Evolutionary conservation across 2,329 filamentous ascomycete genomes (phyloP), one percentile per base, ranked within the genome.

Genomic region (Pestalotiopsis sp.): DNA sequence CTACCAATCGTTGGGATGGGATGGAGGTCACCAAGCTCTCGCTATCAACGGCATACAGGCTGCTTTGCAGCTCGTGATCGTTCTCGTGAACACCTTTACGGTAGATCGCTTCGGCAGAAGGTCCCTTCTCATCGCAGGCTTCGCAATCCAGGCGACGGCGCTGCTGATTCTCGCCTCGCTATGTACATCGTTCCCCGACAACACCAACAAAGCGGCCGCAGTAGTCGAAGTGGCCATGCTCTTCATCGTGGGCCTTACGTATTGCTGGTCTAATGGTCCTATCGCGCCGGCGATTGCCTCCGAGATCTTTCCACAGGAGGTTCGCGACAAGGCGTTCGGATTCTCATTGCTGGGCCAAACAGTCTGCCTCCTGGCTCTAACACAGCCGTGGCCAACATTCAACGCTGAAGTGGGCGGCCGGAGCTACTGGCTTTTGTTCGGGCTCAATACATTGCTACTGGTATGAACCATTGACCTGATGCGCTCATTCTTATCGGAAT

Each of bases 351-450:
- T 62, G 4, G 59, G 59, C 2, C 59, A 62, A 12, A 62, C 59
- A n/a, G 59, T 39, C 31, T 62, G 59, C 4, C 59, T 62, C 2
- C 3, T 62, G 13, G 59, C 59, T n/a, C 20, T 62, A 14, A 62
- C 59, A 9, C 59, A 62, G 59, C 31, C 59, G n/a, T 62, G 59
- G 59, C 59, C 59, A 23, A 62, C 59, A 2, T 62, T 62, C 17
- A 62, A 62, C 11, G 59, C 59, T 12, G 59, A 62, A 27, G 59
- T 62, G 3, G 59, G 59, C n/a, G 59, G 59, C 14, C 27, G 36
- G 36, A 62, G 59, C 31, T 62, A 62, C 31, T 62, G 59, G 59
- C 59, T 62, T 3, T 4, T 62, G 1, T 62, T 62, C 23, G 59
- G 59, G 11, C 59, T 62, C n/a, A 62, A 62, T 7, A 38, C 27